Percentiles rank a stretch among this genome's conserved stretches.
These are phyloP conservation scores for Pulveroboletus sp. DNA, from an alignment of 768 basidiomycete genomes.

Conservation along the genomic window DNA sequence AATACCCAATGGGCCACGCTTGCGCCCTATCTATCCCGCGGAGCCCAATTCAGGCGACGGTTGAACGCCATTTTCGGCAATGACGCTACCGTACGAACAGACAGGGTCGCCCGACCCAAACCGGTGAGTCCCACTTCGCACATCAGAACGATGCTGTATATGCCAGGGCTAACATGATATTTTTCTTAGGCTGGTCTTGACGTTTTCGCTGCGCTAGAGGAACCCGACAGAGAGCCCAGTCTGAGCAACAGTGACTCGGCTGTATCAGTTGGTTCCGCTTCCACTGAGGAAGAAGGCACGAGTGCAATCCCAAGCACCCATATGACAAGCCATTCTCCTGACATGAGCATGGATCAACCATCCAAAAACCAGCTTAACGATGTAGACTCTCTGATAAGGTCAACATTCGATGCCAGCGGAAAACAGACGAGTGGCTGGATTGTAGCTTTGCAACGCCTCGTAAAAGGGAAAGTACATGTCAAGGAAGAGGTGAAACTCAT, in stretches of 20 bases:
- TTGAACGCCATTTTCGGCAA: constrained; percentile 19
- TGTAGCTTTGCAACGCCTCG: constrained; percentile 25
- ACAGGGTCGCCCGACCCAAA: constrained; percentile 18
- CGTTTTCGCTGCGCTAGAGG: constrained; percentile 4
- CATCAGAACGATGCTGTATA: not conserved
- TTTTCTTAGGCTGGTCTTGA: constrained; percentile 13
- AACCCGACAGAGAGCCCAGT: constrained; percentile 3
- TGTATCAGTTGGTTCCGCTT: not conserved
- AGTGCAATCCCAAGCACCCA: constrained; percentile 14
- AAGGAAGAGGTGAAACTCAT: constrained; percentile 17
- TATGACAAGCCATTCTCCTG: constrained; percentile 19
- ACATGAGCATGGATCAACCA: not conserved
- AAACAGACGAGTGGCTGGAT: constrained; percentile 18
- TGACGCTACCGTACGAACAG: constrained; percentile 18
- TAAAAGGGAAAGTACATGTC: constrained; percentile 26
- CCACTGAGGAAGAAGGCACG: not conserved
- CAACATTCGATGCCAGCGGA: not conserved
- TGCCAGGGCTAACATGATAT: not conserved
- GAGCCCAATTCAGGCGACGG: constrained; percentile 17
- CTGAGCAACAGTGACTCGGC: constrained; percentile 1
- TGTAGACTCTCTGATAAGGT: not conserved
- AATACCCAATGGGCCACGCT: not conserved
- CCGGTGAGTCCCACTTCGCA: constrained; percentile 8
- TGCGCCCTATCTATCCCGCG: constrained; percentile 16
- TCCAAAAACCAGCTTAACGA: not conserved